These are phyloP conservation scores for Dactylella cylindrospora DNA, from an alignment of 2,329 filamentous ascomycete genomes.

Conservation along the genomic window DNA sequence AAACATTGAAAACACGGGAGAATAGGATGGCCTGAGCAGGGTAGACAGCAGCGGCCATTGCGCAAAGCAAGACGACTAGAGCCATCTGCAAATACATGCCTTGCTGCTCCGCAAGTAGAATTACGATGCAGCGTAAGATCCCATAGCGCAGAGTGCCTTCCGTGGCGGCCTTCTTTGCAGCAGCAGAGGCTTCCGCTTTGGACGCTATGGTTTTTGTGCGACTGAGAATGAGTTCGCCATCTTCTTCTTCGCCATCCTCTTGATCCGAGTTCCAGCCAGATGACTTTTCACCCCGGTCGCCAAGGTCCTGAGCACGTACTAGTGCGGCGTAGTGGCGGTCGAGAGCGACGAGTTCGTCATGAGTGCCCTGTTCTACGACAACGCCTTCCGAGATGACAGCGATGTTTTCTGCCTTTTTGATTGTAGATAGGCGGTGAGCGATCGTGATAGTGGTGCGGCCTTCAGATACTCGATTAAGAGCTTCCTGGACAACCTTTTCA, in stretches of 20 bases:
- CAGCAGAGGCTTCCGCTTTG: conserved; percentile 26
- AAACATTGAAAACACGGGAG: conserved; percentile 59
- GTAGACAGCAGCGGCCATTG: conserved; percentile 51
- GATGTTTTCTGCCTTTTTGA: conserved; percentile 76
- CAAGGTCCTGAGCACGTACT: conserved; percentile 64
- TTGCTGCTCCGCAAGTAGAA: conserved; percentile 61
- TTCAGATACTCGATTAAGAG: conserved; percentile 62
- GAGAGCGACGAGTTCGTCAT: conserved; percentile 67
- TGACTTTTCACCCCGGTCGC: conserved; percentile 51
- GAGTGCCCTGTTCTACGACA: conserved; percentile 73
- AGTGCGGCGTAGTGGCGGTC: conserved; percentile 67
- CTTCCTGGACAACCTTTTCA: conserved; percentile 61
- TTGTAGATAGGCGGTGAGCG: conserved; percentile 73
- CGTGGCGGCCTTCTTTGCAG: conserved; percentile 44
- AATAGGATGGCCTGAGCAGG: conserved; percentile 62
- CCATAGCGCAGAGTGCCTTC: conserved; percentile 48
- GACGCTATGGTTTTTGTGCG: conserved; percentile 34
- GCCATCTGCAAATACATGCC: conserved; percentile 58
- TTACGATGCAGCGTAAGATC: conserved; percentile 60
- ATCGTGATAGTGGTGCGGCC: conserved; percentile 74
- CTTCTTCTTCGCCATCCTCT: conserved; percentile 44
- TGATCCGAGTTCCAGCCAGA: conserved; percentile 23
- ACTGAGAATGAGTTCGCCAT: conserved; percentile 15
- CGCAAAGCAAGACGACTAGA: conserved; percentile 56
- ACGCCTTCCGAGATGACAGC: conserved; percentile 71